Percentiles rank a stretch among this genome's conserved stretches.
phyloP scores from a whole-genome alignment of 78 protist genomes.

The Tieghemostelium lacteum region DNA sequence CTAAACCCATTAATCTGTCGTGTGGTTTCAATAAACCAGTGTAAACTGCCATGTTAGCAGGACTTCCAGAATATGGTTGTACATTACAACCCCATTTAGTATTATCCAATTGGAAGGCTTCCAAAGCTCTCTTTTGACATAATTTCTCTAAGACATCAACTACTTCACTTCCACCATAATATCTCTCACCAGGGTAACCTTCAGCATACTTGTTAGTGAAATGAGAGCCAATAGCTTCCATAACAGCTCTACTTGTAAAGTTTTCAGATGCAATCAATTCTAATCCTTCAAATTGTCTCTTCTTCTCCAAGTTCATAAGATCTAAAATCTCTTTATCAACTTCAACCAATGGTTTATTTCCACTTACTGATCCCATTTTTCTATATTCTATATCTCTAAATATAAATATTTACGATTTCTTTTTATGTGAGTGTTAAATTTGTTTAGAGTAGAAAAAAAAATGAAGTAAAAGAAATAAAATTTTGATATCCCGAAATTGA shows the following conservation, averaged over 20 bases:
- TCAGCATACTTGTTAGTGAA: slow-evolving; percentile 99
- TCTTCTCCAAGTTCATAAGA: slow-evolving; percentile 93
- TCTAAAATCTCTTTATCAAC: slow-evolving; percentile 94
- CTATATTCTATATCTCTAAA: background rate
- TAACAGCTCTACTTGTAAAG: slow-evolving; percentile 97
- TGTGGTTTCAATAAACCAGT: slow-evolving; percentile 97
- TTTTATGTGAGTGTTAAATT: too few species aligned
- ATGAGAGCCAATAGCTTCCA: slow-evolving; percentile 98
- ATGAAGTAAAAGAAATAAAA: too few species aligned
- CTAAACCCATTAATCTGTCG: slow-evolving; percentile 99
- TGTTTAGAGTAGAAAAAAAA: too few species aligned
- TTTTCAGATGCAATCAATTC: slow-evolving; percentile 99
- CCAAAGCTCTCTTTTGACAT: slow-evolving; percentile 95
- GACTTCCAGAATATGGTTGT: slow-evolving; percentile 96
- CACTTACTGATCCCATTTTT: slow-evolving; percentile 30
- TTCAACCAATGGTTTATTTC: slow-evolving; percentile 69
- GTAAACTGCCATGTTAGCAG: slow-evolving; percentile 98
- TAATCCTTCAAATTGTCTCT: slow-evolving; percentile 97
- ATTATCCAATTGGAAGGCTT: slow-evolving; percentile 92
- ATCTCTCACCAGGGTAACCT: slow-evolving; percentile 97
- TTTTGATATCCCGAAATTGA: too few species aligned
- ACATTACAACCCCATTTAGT: slow-evolving; percentile 99
- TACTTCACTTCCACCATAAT: slow-evolving; percentile 98
- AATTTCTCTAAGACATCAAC: slow-evolving; percentile 96
- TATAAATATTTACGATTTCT: slow-evolving; percentile 2